Conservation (phyloP, 352 stramenopile genomes). For the Phytophthora pisi region DNA sequence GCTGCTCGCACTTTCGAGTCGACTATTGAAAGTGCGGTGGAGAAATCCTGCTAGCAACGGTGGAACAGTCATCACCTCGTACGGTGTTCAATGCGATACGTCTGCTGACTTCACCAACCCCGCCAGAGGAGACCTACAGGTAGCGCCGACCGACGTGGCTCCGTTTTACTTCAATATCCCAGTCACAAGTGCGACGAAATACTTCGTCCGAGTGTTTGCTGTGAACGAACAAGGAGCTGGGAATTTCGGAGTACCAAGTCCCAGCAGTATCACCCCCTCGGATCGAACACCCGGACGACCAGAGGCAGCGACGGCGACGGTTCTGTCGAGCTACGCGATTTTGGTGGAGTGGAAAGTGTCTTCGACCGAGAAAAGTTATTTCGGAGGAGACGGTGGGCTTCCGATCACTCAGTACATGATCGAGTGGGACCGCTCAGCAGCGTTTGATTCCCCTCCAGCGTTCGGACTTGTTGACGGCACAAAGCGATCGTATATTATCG, state of each 20-base stretch:
- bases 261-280: slow-evolving; percentile 55
- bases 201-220: slow-evolving; percentile 91
- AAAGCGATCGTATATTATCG: slow-evolving; percentile 85
- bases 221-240: slow-evolving; percentile 92
- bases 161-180: slow-evolving; percentile 94
- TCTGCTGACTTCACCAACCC: neutral
- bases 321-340: slow-evolving; percentile 92
- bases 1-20: slow-evolving; percentile 66
- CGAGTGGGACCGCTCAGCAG: slow-evolving; percentile 92
- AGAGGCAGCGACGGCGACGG: slow-evolving; percentile 60
- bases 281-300: slow-evolving; percentile 79
- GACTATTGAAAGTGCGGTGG: slow-evolving; percentile 85
- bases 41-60: slow-evolving; percentile 62
- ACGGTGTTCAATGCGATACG: slow-evolving; percentile 94
- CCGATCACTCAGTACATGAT: slow-evolving; percentile 96
- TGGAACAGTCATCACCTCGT: slow-evolving; percentile 80
- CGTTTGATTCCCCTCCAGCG: slow-evolving; percentile 90
- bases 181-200: slow-evolving; percentile 57
- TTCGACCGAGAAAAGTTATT: slow-evolving; percentile 83
- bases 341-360: slow-evolving; percentile 91
- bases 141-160: slow-evolving; percentile 39
- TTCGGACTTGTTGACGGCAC: slow-evolving; percentile 61
- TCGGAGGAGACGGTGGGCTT: slow-evolving; percentile 91
- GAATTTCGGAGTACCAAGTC: slow-evolving; percentile 37
- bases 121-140: slow-evolving; percentile 1